Evolutionary conservation across 2,329 filamentous ascomycete species (phyloP).

Genomic region (Colletotrichum graminicola): DNA sequence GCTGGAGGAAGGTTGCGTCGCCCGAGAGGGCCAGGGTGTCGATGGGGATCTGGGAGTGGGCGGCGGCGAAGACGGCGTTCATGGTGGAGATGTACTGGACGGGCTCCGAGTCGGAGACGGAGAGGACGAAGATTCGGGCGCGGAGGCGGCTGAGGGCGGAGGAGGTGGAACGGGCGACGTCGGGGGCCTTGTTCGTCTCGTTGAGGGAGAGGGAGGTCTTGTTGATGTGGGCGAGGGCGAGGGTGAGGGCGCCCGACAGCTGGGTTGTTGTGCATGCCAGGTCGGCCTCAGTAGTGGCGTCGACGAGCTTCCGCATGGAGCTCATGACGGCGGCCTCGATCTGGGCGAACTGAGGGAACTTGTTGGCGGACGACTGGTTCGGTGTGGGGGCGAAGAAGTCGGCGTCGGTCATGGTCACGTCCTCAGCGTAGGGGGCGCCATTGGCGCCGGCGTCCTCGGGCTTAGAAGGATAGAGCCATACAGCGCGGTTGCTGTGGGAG

Average conservation of each 20-base stretch:
- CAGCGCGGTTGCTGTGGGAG: slow-evolving; percentile 85
- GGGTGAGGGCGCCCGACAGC: slow-evolving; percentile 89
- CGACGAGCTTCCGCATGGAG: slow-evolving; percentile 80
- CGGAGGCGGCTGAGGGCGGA: slow-evolving; percentile 67
- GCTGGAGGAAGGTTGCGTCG: slow-evolving; percentile 91
- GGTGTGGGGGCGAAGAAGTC: slow-evolving; percentile 51
- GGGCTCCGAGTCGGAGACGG: slow-evolving; percentile 86
- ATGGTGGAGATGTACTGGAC: slow-evolving; percentile 98
- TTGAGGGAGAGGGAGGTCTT: slow-evolving; percentile 78
- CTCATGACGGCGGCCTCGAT: slow-evolving; percentile 84
- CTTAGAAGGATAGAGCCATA: slow-evolving; percentile 85
- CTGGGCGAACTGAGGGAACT: slow-evolving; percentile 91
- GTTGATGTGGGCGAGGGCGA: slow-evolving; percentile 91
- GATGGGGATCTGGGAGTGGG: slow-evolving; percentile 87
- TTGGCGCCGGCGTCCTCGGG: slow-evolving; percentile 45
- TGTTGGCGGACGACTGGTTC: slow-evolving; percentile 74
- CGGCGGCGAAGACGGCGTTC: slow-evolving; percentile 97
- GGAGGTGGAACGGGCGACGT: slow-evolving; percentile 51
- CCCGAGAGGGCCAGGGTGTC: slow-evolving; percentile 91
- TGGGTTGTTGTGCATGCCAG: slow-evolving; percentile 84
- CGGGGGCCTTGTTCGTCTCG: slow-evolving; percentile 63
- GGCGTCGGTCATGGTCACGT: slow-evolving; percentile 69
- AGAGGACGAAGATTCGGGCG: slow-evolving; percentile 89
- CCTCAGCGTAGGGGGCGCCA: slow-evolving; percentile 56
- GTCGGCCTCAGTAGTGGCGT: slow-evolving; percentile 72